Evolutionary conservation across 441 rosid species (phyloP), one percentile per base, ranked within the genome.

Genomic region (Gossypium trilobum): DNA sequence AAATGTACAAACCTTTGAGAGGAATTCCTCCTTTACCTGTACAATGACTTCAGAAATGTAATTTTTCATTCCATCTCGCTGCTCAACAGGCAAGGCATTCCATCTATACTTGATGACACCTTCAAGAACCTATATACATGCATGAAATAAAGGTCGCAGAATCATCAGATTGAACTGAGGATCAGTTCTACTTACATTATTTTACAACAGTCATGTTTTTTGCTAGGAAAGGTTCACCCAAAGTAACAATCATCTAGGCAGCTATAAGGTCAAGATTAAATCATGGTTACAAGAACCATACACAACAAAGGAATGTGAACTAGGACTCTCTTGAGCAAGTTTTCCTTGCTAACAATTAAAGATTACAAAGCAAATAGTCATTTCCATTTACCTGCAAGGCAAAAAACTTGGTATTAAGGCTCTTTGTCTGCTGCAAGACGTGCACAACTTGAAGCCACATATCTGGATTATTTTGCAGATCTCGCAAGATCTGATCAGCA

Each of bases 371-470:
- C 0, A 59, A 19, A 14, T 60, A 23, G 13, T 70, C 23, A 73
- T 13, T 54, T 54, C 5, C 66, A 76, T 86, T 73, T 27, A 92
- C 99, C 97, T 93, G 98, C 75, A 96, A 85, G 71, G 99, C 97
- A 74, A 90, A 93, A 80, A 96, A 96, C 81, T 96, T 96, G 79
- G 99, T 93, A 77, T 96, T 91, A 56, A 93, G 78, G 79, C 87
- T 91, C 84, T 88, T 87, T 2, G 99, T 87, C 50, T 81, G 86
- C 78, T 92, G 98, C 39, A 96, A 83, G 75, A 93, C 85, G 76
- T 90, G 98, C 75, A 91, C 98, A 66, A 96, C 99, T 81, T 96
- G 99, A 36, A 93, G 97, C 99, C 99, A 96, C 90, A 87, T 93
- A 73, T 96, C 97, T 44, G 93, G 97, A 81, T 93, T 96, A 68